A percentile compares a stretch with the other conserved stretches of the same genome.
Conservation (phyloP, 169 alveolate genomes). For the Eimeria maxima region DNA sequence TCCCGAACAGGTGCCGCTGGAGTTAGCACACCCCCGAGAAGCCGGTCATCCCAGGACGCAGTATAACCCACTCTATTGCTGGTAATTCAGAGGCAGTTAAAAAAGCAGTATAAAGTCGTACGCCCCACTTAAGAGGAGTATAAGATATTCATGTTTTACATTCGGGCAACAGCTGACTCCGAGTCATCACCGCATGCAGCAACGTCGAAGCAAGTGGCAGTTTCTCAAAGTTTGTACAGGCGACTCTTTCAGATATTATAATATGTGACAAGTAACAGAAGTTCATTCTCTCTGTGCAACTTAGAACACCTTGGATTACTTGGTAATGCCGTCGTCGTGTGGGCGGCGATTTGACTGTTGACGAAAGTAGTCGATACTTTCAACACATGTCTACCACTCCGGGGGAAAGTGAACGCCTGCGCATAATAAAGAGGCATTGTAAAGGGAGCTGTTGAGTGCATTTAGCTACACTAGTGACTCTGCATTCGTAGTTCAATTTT, state of each 20-base stretch:
- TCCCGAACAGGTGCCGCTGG: neutral
- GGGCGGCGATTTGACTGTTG: neutral
- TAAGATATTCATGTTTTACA: neutral
- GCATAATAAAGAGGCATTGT: neutral
- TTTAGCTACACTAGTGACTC: neutral
- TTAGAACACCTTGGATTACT: neutral
- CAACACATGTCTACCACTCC: neutral
- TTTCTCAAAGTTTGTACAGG: neutral
- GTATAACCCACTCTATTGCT: neutral
- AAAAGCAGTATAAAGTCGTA: neutral
- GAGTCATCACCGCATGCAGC: conserved; percentile 3
- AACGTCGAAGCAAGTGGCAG: neutral
- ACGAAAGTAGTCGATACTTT: neutral
- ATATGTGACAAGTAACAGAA: neutral
- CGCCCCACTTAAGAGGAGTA: neutral
- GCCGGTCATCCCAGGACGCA: neutral
- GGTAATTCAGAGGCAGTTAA: neutral
- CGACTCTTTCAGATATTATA: neutral
- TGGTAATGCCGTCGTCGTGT: neutral
- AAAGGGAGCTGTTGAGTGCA: neutral
- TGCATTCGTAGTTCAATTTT: neutral
- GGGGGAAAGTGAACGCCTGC: neutral
- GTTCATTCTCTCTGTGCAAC: neutral
- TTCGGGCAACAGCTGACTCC: neutral
- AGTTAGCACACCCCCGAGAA: neutral